Evolutionary conservation across 2,329 filamentous ascomycete species (phyloP), one percentile per base, ranked within the genome.

Genomic region (Pleomassaria siparia): DNA sequence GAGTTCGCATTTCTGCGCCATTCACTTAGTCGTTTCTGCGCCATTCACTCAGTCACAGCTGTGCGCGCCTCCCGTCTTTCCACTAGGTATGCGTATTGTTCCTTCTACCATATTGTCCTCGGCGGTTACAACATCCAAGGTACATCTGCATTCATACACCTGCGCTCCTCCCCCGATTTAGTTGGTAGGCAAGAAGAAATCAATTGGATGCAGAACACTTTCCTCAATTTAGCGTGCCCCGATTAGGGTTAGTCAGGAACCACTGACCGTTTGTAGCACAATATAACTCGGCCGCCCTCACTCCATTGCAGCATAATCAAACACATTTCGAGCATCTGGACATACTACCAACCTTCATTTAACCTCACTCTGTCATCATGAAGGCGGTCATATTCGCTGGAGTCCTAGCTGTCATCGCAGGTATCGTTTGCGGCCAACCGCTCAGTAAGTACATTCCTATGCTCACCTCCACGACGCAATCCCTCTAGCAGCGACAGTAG

Each of bases 381-480:
- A 78, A 75, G 70, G 59, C 66, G 51, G 55, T 65, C 40, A 48
- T 64, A 47, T 60, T 76, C 40, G 65, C 65, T 49, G 47, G 74
- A 47, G 64, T 69, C 41, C 47, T 67, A 37, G 59, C 50, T 51
- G 62, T 71, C 40, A 59, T 80, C 50, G 59, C 76, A 53, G 64
- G 76, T 49, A 63, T 76, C 45, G 71, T 69, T 30, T 65, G 64
- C 50, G 74, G 75, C 35, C 75, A 76, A 54, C 77, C 73, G 18
- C 64, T 67, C 44, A 51, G 67, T 69, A 58, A 54, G 63, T 59
- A 12, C 16, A 24, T n/a, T 21, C 12, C 25, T 16, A 25, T 24
- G 28, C 18, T 35, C 32, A 18, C 7, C n/a, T 18, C 7, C 12
- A 24, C 22, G 7, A 30, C 12, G 29, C 29, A n/a, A n/a, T 13